Conservation (phyloP, 164 flowering plant genomes). For the Dillenia suffruticosa region DNA sequence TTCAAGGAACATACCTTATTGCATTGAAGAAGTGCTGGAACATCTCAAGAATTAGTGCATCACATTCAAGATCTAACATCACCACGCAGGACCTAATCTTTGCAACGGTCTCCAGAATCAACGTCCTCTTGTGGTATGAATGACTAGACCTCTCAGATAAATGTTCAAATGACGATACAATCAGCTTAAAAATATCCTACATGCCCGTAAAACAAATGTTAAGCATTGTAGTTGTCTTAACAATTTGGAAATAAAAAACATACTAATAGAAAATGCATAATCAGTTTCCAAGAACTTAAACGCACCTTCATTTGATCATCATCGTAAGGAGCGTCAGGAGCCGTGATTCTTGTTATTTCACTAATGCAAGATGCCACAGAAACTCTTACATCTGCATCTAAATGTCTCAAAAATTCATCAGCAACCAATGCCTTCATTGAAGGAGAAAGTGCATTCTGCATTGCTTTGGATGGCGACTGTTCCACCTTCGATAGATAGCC, state of each 20-base stretch:
- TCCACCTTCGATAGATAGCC: constrained; percentile 46
- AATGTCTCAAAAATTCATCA: constrained; percentile 46
- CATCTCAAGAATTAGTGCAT: constrained; percentile 51
- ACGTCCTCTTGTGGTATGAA: constrained; percentile 38
- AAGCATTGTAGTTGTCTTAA: no score
- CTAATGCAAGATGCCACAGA: constrained; percentile 75
- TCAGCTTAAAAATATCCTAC: constrained; percentile 61
- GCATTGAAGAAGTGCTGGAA: constrained; percentile 36
- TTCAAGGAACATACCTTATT: constrained; percentile 25
- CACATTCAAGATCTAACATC: constrained; percentile 73
- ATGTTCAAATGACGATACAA: constrained; percentile 45
- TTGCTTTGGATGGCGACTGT: constrained; percentile 63
- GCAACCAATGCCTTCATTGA: constrained; percentile 53
- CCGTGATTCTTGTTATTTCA: constrained; percentile 83
- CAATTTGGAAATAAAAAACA: no score
- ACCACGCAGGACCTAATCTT: constrained; percentile 58
- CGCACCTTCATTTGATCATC: constrained; percentile 85
- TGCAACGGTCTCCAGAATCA: constrained; percentile 60
- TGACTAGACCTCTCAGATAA: constrained; percentile 32
- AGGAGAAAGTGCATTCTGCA: constrained; percentile 47
- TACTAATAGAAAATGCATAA: no score
- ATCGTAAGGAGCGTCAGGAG: constrained; percentile 78
- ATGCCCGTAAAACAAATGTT: no score
- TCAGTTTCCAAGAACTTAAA: neutral
- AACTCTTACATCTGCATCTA: constrained; percentile 61